Percentiles rank a stretch among this genome's conserved stretches.
These are phyloP conservation scores for Amphibolis antarctica DNA, from an alignment of 106 monocot genomes.

Conservation along the genomic window DNA sequence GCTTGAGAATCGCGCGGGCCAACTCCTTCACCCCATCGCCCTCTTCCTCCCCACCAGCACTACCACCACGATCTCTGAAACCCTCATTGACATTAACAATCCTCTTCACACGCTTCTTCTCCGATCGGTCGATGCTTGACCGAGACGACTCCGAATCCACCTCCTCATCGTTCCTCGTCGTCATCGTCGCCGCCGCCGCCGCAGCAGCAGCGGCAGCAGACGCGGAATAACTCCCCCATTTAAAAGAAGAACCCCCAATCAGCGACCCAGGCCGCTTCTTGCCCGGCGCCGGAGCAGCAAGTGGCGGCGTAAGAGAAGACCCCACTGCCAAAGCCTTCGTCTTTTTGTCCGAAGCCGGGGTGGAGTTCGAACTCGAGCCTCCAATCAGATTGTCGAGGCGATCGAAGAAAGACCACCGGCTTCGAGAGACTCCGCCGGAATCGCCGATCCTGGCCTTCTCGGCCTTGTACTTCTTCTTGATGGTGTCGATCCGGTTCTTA, in stretches of 20 bases:
- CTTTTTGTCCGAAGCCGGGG: not conserved
- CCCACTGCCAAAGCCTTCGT: not conserved
- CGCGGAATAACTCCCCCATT: constrained; percentile 2
- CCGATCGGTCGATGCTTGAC: constrained; percentile 22
- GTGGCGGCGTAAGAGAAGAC: not conserved
- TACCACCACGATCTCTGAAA: not conserved
- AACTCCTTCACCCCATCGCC: constrained; percentile 48
- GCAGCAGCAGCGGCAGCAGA: not conserved
- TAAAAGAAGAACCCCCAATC: not conserved
- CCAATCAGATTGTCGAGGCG: not conserved
- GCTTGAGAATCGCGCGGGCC: constrained; percentile 41
- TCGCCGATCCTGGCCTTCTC: constrained; percentile 39
- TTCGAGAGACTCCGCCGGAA: not conserved
- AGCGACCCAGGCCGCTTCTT: not conserved
- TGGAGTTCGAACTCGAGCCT: not conserved
- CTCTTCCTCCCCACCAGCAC: constrained; percentile 4
- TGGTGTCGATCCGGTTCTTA: constrained; percentile 77
- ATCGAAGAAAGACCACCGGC: not conserved
- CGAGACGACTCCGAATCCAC: constrained; percentile 26
- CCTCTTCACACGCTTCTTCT: constrained; percentile 9
- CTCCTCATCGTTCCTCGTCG: constrained; percentile 10
- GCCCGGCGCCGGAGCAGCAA: not conserved
- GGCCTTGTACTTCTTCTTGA: constrained; percentile 88
- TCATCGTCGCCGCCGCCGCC: too few species aligned
- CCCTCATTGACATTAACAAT: not conserved